A percentile compares a stretch with the other conserved stretches of the same genome.
These are phyloP conservation scores for Apiotrichum veenhuisii DNA, from an alignment of 1,284 basidiomycete species.

Conservation along the genomic window DNA sequence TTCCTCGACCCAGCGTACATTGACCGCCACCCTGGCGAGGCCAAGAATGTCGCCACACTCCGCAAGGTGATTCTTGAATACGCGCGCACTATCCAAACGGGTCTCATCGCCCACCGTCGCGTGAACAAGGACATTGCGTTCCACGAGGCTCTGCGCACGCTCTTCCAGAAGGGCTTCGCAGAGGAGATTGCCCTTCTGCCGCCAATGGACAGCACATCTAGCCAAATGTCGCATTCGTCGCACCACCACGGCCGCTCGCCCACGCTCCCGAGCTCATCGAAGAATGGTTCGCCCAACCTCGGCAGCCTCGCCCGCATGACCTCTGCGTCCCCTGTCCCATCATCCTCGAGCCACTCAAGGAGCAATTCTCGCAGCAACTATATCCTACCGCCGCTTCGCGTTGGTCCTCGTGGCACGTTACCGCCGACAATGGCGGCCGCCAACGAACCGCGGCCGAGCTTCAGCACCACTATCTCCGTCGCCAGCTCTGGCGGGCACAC, in stretches of 20 bases:
- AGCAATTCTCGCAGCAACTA: slow-evolving; percentile 6
- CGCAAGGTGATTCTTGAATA: slow-evolving; percentile 74
- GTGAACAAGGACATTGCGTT: slow-evolving; percentile 83
- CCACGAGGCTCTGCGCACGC: slow-evolving; percentile 81
- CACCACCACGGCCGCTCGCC: background rate
- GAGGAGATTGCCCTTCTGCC: slow-evolving; percentile 64
- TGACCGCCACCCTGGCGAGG: slow-evolving; percentile 65
- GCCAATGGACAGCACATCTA: slow-evolving; percentile 7
- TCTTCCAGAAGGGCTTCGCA: slow-evolving; percentile 84
- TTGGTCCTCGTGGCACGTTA: slow-evolving; percentile 7
- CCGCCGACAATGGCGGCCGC: background rate
- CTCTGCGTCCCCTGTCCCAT: slow-evolving; percentile 6
- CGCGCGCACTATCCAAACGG: slow-evolving; percentile 75
- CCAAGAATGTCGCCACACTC: slow-evolving; percentile 66
- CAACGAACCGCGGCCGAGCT: slow-evolving; percentile 10
- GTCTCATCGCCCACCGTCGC: slow-evolving; percentile 70
- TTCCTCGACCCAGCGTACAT: slow-evolving; percentile 74
- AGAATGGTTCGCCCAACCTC: background rate
- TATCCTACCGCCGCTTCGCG: slow-evolving; percentile 14
- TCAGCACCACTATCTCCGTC: slow-evolving; percentile 11
- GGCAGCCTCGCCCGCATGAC: background rate
- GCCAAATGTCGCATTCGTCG: background rate
- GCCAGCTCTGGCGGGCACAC: background rate
- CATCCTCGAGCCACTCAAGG: background rate
- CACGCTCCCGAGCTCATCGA: background rate